Percentiles rank a stretch among this genome's conserved stretches.
These are phyloP conservation scores for Speleostelium caveatum DNA, from an alignment of 78 protist genomes.

Conservation along the genomic window DNA sequence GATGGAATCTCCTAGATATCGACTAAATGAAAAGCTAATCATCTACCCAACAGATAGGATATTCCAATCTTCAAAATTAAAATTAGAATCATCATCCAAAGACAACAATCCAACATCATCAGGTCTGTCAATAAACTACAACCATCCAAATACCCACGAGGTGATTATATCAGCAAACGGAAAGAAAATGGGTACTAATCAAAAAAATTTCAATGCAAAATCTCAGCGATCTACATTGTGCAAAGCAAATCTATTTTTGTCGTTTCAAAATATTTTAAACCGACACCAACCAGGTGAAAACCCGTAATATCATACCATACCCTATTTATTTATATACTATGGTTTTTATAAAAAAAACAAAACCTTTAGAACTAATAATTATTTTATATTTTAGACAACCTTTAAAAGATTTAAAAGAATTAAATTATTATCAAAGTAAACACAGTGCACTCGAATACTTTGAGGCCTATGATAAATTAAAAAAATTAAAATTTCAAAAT, in stretches of 20 bases:
- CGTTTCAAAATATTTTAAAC: conserved; percentile 3
- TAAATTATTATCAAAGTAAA: conserved; percentile 21
- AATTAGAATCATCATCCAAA: not conserved
- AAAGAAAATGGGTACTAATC: conserved; percentile 55
- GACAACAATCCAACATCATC: conserved; percentile 5
- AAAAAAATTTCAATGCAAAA: conserved; percentile 45
- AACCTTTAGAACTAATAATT: too few relatives aligned
- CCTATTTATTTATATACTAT: too few relatives aligned
- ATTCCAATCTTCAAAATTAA: conserved; percentile 23
- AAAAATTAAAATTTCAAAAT: conserved; percentile 30
- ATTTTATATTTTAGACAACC: too few relatives aligned
- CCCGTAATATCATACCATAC: too few relatives aligned
- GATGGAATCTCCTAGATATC: not conserved
- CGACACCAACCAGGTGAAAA: not conserved
- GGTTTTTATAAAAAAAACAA: too few relatives aligned
- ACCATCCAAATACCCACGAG: conserved; percentile 27
- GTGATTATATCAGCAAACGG: conserved; percentile 41
- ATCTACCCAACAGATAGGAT: not conserved
- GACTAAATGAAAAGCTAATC: not conserved
- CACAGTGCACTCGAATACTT: conserved; percentile 15
- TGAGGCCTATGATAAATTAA: conserved; percentile 8
- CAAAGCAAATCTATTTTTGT: conserved; percentile 40
- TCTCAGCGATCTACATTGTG: conserved; percentile 63
- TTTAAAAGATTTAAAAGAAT: too few relatives aligned
- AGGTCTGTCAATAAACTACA: conserved; percentile 55